Evolutionary conservation across 768 basidiomycete genomes (phyloP).

Genomic region (Gloeophyllum trabeum): DNA sequence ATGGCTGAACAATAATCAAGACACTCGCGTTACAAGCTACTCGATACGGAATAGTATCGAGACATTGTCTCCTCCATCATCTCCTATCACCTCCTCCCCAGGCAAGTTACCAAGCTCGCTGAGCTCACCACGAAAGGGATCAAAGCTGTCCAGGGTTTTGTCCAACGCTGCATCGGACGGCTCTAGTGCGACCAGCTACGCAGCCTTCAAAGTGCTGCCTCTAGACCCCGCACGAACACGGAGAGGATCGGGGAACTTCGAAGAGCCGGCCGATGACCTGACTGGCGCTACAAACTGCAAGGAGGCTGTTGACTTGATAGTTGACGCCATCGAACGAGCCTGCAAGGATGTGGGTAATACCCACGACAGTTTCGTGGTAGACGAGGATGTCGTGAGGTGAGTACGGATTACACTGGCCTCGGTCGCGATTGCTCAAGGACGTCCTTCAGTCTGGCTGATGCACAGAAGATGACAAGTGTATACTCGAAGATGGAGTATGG

Average conservation of each 20-base stretch:
- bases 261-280: constrained; percentile 52
- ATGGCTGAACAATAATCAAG: constrained; percentile 66
- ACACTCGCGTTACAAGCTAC: constrained; percentile 76
- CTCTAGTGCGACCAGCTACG: constrained; percentile 35
- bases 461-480: constrained; percentile 74
- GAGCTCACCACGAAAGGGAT: constrained; percentile 6
- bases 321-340: constrained; percentile 55
- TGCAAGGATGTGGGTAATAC: constrained; percentile 51
- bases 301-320: constrained; percentile 68
- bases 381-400: constrained; percentile 76
- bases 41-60: constrained; percentile 65
- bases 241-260: constrained; percentile 37
- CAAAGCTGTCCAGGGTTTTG: constrained; percentile 20
- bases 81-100: constrained; percentile 10
- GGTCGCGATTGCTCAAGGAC: constrained; percentile 6
- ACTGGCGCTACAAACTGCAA: constrained; percentile 55
- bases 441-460: constrained; percentile 57
- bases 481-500: constrained; percentile 93
- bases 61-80: constrained; percentile 7
- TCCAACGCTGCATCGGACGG: constrained; percentile 24
- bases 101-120: constrained; percentile 1
- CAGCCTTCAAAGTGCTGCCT: constrained; percentile 73
- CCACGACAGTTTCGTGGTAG: constrained; percentile 37
- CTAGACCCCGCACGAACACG: constrained; percentile 47
- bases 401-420: constrained; percentile 12